Base-by-base conservation (phyloP, 305 asterid species). In the Solanum hybrid region DNA sequence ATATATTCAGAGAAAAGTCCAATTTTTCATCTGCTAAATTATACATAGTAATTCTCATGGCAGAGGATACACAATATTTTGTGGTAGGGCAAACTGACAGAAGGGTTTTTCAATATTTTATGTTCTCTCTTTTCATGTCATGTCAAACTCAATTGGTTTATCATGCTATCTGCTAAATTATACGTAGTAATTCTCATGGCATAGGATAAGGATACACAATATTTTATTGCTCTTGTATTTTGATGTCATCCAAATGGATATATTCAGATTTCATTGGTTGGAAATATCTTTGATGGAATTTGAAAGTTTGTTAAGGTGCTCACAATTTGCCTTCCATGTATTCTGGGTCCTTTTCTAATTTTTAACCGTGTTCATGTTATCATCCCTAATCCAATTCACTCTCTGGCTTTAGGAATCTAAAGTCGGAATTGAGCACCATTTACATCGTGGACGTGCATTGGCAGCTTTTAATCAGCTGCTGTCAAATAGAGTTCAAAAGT, bases 381-480 rank as follows among this genome's bases (percentile, higher is more conserved):
- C 45, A 32, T 84, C 75, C 75, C 75, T 84, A 31, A 84, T 51
- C 86, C 87, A 82, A 82, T 89, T 90, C 78, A 56, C 91, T 91
- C 81, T 73, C 85, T 92, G 91, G 87, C 89, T 91, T 88, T 94
- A 97, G 99, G 99, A 94, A 94, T 92, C 97, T 92, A 96, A 95
- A 88, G 94, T 92, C 36, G 99, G 99, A 85, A 93, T 98, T 90
- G 99, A 98, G 92, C 98, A 96, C 93, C 95, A 98, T 93, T 92
- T 98, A 93, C 98, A 96, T 93, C 99, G 99, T 91, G 99, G 99
- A 40, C 98, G 98, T 92, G 98, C 99, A 87, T 91, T 98, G 90
- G 98, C 98, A 69, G 98, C 99, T 91, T 93, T 96, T 73, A 93
- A 92, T 91, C 93, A 95, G 90, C 93, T 98, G 78, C 97, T 98